Conservation (phyloP, 2,329 filamentous ascomycete species). For the Fusarium sp. region DNA sequence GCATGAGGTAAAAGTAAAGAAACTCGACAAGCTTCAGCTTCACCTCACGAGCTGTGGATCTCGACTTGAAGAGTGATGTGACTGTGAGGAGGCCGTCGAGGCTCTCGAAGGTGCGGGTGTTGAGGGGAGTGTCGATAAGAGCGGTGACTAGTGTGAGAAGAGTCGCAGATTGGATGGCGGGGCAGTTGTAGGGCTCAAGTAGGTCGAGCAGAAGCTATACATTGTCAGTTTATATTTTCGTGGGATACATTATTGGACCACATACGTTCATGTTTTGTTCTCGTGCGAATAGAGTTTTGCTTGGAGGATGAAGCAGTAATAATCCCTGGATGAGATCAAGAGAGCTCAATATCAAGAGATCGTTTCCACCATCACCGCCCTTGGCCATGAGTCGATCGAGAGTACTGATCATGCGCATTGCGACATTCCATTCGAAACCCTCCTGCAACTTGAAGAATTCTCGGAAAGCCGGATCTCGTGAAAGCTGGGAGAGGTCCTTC, state of each 20-base stretch:
- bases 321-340: constrained; percentile 90
- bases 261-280: constrained; percentile 94
- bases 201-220: constrained; percentile 87
- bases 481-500: constrained; percentile 76
- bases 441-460: constrained; percentile 98
- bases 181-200: constrained; percentile 90
- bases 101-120: constrained; percentile 90
- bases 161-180: constrained; percentile 89
- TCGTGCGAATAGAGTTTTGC: constrained; percentile 84
- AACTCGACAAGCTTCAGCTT: constrained; percentile 98
- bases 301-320: constrained; percentile 89
- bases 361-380: constrained; percentile 83
- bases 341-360: constrained; percentile 87
- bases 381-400: constrained; percentile 88
- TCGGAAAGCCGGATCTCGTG: constrained; percentile 86
- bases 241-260: constrained; percentile 16
- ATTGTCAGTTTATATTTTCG: constrained; percentile 22
- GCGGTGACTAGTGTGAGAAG: constrained; percentile 91
- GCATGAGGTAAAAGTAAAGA: constrained; percentile 98
- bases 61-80: constrained; percentile 91
- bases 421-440: constrained; percentile 97
- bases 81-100: constrained; percentile 93
- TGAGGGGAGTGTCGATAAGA: constrained; percentile 84
- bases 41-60: constrained; percentile 85
- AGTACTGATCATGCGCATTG: constrained; percentile 84